Evolutionary conservation across 768 basidiomycete species (phyloP), one percentile per base, ranked within the genome.

Genomic region (Rubroboletus pulcherrimus): DNA sequence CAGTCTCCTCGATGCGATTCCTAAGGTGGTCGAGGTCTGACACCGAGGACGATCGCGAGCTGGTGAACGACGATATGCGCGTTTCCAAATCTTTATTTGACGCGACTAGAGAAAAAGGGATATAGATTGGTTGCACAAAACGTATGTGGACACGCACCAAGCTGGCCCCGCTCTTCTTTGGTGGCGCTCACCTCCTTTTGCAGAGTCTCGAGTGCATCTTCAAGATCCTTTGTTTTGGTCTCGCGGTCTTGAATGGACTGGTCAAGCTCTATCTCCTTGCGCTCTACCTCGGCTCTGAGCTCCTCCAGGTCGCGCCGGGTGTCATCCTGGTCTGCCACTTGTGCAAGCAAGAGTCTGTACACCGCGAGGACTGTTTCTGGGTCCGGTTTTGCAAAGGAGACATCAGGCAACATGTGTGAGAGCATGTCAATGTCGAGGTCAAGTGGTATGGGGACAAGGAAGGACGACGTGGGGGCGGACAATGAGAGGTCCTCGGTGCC

Each of bases 221-320:
- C 86, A 11, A 85, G 63, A 33, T 88, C 84, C 49, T 78, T 80
- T 1, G 81, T 71, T 46, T 78, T 71, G 1, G 76, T 81, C 66
- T 93, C 89, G 50, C 80, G 81, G 67, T 93, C 91, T 63, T 91
- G 87, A 35, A 91, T 69, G 7, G 89, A 84, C 71, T 93, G 91
- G 68, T 93, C 91, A 35, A 93, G 75, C 69, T 94, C 91, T 3
- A 93, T 76, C 52, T 92, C 90, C 68, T 86, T 87, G 70, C 80
- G 81, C 62, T 89, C 81, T 10, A 77, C 66, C 45, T 85, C 83
- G 3, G 89, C 89, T 41, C 78, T 83, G 55, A 80, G 72, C 58
- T 86, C 87, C 68, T 93, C 91, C 34, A 89, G 71, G 56, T 90
- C 86, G 49, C 82, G 75, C 47, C 81, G 78, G 3, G 78, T 71